Evolutionary conservation across 371 early-diverging fungal genomes (phyloP), one percentile per base, ranked within the genome.

Genomic region (Mucor irregularis): DNA sequence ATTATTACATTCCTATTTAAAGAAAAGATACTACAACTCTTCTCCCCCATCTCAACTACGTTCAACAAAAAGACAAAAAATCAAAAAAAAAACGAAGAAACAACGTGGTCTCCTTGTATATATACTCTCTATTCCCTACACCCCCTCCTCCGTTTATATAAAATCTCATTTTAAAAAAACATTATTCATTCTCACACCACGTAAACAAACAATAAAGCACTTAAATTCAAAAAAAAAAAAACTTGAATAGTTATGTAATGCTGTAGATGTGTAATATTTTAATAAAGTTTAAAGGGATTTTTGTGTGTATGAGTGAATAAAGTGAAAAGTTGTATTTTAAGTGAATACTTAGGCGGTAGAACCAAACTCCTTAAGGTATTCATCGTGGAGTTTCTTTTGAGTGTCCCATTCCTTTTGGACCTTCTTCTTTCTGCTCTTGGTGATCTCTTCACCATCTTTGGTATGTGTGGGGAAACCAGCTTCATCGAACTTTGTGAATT

Each of bases 401-500:
- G 72, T 73, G 11, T 91, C 90, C 61, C 78, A 87, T 64, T 93
- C 92, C 79, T 97, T 96, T 50, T 80, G 69, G 48, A 95, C 73
- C 74, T 94, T 95, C 85, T 97, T 97, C 45, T 79, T 64, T 62
- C 86, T 76, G 62, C 82, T 86, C 80, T 94, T 95, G 57, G 93
- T 64, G 40, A 96, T 63, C 60, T 92, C 91, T 51, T 84, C 85
- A 29, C 96, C 96, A 8, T 85, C 83, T 39, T 69, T 79, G 56
- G 92, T 92, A 51, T 88, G 87, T 37, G 92, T 89, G 4, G 97
- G 97, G 21, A 97, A 68, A n/a, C 97, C 97, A 43, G 77, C 64
- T 11, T 88, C 91, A 64, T 95, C 96, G 81, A 87, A 94, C 48
- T 81, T 76, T 2, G 88, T 83, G 73, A 84, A 97, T 53, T 87